Percentiles rank a stretch among this genome's conserved stretches.
phyloP scores from a whole-genome alignment of 257 asterid genomes.

The Cruciata laevipes region DNA sequence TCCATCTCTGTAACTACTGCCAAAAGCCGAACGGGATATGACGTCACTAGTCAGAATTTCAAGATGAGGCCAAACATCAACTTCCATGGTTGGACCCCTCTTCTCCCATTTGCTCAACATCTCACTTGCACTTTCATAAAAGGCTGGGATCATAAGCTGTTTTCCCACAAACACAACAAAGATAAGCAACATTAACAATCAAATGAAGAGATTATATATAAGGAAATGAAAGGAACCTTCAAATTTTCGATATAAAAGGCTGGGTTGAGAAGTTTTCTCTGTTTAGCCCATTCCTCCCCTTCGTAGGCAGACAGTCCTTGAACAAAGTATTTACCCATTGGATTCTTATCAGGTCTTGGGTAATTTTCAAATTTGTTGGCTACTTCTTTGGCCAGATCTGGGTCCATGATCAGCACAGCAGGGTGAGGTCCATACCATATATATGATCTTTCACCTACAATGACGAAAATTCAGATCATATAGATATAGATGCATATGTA shows the following conservation, averaged over 20 bases:
- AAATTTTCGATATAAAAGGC: constrained; percentile 6
- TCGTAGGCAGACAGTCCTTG: constrained; percentile 1
- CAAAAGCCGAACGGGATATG: background rate
- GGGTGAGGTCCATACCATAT: constrained; percentile 9
- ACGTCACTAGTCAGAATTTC: background rate
- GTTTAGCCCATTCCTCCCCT: constrained; percentile 12
- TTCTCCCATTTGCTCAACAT: constrained; percentile 17
- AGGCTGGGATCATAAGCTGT: constrained; percentile 10
- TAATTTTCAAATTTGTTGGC: background rate
- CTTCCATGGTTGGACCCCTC: constrained; percentile 10
- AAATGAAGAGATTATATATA: too few species aligned
- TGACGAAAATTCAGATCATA: too few species aligned
- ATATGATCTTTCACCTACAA: constrained; percentile 8
- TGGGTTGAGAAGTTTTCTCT: constrained; percentile 8
- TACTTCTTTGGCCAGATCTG: background rate
- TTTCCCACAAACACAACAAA: too few species aligned
- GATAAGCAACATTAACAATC: too few species aligned
- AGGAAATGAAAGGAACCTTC: too few species aligned
- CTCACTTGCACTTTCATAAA: constrained; percentile 9
- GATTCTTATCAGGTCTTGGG: background rate
- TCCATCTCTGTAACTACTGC: background rate
- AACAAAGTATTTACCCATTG: background rate
- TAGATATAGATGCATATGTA: too few species aligned
- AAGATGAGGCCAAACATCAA: background rate
- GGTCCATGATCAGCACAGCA: constrained; percentile 1